phyloP scores from a whole-genome alignment of 1,284 basidiomycete genomes.

The Trichosporon inkin region DNA sequence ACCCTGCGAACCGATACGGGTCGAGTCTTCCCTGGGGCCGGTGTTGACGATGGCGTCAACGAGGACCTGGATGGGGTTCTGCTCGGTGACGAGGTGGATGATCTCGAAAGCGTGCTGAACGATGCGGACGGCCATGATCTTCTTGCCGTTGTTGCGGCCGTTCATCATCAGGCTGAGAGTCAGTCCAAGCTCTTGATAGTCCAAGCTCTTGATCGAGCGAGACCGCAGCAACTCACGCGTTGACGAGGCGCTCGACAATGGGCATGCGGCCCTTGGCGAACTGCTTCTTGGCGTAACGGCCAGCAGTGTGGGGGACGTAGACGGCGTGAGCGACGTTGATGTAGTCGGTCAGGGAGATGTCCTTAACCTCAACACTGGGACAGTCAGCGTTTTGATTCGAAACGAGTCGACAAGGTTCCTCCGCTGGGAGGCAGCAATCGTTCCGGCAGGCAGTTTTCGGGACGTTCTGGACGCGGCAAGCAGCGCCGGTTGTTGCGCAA shows the following conservation, averaged over 20 bases:
- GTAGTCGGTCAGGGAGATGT: constrained; percentile 98
- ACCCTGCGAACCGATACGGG: constrained; percentile 99
- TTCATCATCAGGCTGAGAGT: constrained; percentile 91
- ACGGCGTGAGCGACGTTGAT: constrained; percentile 98
- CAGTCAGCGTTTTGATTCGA: background rate
- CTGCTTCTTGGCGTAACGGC: constrained; percentile 99
- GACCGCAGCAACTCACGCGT: constrained; percentile 63
- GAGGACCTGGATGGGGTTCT: constrained; percentile 96
- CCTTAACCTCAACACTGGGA: constrained; percentile 91
- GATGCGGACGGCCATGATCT: constrained; percentile 98
- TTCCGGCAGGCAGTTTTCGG: too few relatives aligned
- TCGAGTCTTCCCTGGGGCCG: constrained; percentile 98
- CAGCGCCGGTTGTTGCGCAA: too few relatives aligned
- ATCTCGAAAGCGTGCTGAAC: constrained; percentile 99
- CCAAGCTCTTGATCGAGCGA: background rate
- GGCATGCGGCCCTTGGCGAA: constrained; percentile 99
- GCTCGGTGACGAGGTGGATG: constrained; percentile 99
- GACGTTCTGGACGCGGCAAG: background rate
- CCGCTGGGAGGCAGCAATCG: background rate
- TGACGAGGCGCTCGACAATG: constrained; percentile 97
- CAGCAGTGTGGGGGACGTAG: constrained; percentile 96
- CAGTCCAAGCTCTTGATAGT: constrained; percentile 6
- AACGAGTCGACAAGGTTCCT: background rate
- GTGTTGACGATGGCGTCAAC: constrained; percentile 99
- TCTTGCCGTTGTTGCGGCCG: constrained; percentile 99